Base-by-base conservation (phyloP, 306 rosid species). In the Quercus alba region DNA sequence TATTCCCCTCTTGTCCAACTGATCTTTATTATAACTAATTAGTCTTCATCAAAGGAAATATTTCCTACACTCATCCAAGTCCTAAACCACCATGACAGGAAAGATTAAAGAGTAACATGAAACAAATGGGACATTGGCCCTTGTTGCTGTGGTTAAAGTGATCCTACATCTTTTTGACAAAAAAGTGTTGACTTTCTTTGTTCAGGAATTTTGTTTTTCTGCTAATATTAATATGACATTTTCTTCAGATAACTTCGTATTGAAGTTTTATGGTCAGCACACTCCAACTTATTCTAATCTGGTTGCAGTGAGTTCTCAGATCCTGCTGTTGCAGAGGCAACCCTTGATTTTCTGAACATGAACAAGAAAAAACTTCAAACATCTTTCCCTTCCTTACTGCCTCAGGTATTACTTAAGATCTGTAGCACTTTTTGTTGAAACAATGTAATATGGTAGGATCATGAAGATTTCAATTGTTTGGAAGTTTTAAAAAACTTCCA, bases 241-340 rank as follows among this genome's bases (percentile, higher is more conserved):
- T 49, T 59, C 66, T 59, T 59, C 8, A 4, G 66, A 59, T 59
- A 59, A 59, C n/a, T 4, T 28, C 11, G 5, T 11, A 67, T 67
- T 4, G 3, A 49, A 44, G 28, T 30, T 41, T 21, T 49, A 58
- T 74, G 51, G 46, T 81, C 66, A 38, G 67, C 78, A 20, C 77
- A 17, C 52, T 38, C 75, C 66, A 15, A 73, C 76, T 74, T 79
- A 49, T 77, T 79, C 84, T 78, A 83, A 57, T 82, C 70, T 74
- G 72, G 12, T 74, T 91, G 83, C 90, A 95, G 97, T 88, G 99
- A 95, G 87, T 95, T 95, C 83, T 94, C 98, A 67, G 97, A 95
- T 84, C 96, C 97, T 68, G 86, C 78, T 79, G 96, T 95, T 5
- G 98, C 98, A 23, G 96, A 87, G 87, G 91, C 93, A 77, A 91